Conservation (phyloP, 2,329 filamentous ascomycete genomes). For the Botryotinia globosa region DNA sequence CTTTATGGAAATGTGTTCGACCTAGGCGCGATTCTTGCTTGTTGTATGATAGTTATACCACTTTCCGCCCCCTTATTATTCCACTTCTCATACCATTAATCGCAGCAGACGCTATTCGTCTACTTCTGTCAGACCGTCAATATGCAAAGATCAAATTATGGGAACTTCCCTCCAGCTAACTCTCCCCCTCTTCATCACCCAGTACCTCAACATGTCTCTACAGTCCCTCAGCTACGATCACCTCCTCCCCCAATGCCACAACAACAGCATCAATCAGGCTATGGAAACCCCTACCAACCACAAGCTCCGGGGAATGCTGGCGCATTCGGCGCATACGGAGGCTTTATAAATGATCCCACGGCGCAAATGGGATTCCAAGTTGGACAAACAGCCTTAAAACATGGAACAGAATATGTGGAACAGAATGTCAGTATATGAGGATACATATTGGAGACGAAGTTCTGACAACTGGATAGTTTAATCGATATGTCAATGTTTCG, state of each 20-base stretch:
- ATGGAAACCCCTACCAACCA: conserved; percentile 73
- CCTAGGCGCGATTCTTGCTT: conserved; percentile 9
- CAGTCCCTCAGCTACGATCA: conserved; percentile 93
- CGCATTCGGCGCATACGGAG: conserved; percentile 72
- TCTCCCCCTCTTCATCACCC: conserved; percentile 95
- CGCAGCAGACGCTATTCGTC: background rate
- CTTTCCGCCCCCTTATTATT: conserved; percentile 2
- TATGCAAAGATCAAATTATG: conserved; percentile 86
- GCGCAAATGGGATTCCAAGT: conserved; percentile 94
- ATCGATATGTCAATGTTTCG: conserved; percentile 84
- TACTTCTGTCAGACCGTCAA: conserved; percentile 4
- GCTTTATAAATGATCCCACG: conserved; percentile 94
- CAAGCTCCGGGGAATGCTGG: conserved; percentile 48
- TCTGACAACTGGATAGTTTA: conserved; percentile 50
- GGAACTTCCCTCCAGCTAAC: conserved; percentile 63
- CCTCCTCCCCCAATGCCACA: conserved; percentile 78
- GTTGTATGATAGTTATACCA: conserved; percentile 4
- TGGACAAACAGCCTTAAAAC: conserved; percentile 85
- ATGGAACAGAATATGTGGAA: conserved; percentile 91
- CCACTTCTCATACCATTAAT: background rate
- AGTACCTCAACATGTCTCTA: conserved; percentile 96
- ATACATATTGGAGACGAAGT: background rate
- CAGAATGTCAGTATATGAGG: conserved; percentile 66
- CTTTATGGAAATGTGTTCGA: conserved; percentile 25
- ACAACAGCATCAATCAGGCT: conserved; percentile 60